phyloP scores from a whole-genome alignment of 2,329 filamentous ascomycete genomes.

The Raffaelea albimanens region DNA sequence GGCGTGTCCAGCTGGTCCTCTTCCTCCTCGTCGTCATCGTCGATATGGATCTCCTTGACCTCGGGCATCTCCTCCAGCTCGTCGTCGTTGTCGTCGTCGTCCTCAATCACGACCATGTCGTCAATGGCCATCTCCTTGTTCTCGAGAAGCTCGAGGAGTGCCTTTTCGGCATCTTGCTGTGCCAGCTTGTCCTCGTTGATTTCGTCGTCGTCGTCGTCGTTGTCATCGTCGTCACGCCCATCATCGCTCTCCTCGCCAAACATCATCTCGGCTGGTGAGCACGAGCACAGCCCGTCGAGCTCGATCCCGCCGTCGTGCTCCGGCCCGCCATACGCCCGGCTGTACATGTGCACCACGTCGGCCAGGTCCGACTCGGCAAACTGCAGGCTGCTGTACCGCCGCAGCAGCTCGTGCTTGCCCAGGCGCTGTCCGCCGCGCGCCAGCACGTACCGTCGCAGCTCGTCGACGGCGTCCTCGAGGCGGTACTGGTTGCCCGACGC shows the following conservation, averaged over 20 bases:
- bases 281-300: constrained; percentile 21
- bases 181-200: too few species aligned
- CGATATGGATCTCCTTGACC: neutral
- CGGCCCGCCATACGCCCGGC: constrained; percentile 43
- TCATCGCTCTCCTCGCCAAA: neutral
- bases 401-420: constrained; percentile 38
- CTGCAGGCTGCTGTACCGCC: constrained; percentile 42
- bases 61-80: neutral
- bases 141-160: neutral
- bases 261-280: constrained; percentile 9
- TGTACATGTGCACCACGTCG: constrained; percentile 49
- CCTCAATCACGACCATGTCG: too few species aligned
- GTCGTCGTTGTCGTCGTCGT: neutral
- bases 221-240: neutral
- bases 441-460: constrained; percentile 50
- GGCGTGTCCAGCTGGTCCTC: neutral
- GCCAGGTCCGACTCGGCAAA: constrained; percentile 38
- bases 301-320: constrained; percentile 37
- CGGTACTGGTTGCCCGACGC: constrained; percentile 31
- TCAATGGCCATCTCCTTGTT: constrained; percentile 2
- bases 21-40: neutral
- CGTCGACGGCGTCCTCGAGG: constrained; percentile 53
- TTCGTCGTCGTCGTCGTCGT: too few species aligned
- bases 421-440: constrained; percentile 39
- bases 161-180: too few species aligned